Conservation (phyloP, 2,329 filamentous ascomycete genomes). For the Aspergillus sergii region DNA sequence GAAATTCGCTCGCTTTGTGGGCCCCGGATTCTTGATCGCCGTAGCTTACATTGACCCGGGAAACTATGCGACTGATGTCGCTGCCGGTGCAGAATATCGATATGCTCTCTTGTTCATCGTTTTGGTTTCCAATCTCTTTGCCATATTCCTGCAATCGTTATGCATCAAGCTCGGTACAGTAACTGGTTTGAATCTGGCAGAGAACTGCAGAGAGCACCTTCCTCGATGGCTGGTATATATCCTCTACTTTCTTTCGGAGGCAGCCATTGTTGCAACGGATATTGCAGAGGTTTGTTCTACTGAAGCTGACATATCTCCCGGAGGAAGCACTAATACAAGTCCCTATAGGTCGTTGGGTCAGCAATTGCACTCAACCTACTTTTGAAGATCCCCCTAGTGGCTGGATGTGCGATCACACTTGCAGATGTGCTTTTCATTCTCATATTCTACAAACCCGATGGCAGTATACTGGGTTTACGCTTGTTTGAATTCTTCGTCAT, state of each 20-base stretch:
- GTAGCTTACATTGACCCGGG: constrained; percentile 55
- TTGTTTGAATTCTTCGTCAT: constrained; percentile 59
- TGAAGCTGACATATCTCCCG: background rate
- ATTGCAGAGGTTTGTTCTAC: constrained; percentile 61
- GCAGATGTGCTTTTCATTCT: constrained; percentile 60
- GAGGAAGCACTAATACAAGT: background rate
- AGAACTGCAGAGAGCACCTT: constrained; percentile 66
- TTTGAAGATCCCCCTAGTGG: constrained; percentile 56
- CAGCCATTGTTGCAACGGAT: constrained; percentile 71
- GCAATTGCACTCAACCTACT: constrained; percentile 60
- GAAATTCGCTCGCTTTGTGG: constrained; percentile 49
- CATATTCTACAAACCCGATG: constrained; percentile 57
- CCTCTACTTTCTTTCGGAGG: constrained; percentile 66
- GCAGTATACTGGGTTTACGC: constrained; percentile 55
- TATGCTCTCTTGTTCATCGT: constrained; percentile 52
- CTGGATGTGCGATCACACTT: constrained; percentile 60
- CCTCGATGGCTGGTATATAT: constrained; percentile 66
- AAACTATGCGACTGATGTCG: constrained; percentile 53
- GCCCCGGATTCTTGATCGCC: constrained; percentile 52
- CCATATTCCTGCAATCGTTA: constrained; percentile 51
- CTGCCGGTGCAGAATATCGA: constrained; percentile 49
- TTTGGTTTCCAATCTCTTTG: constrained; percentile 51
- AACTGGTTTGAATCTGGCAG: constrained; percentile 67
- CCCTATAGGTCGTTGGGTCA: constrained; percentile 54
- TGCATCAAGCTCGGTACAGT: constrained; percentile 68